These are phyloP conservation scores for Canariomyces notabilis DNA, from an alignment of 2,329 filamentous ascomycete genomes.

Conservation along the genomic window DNA sequence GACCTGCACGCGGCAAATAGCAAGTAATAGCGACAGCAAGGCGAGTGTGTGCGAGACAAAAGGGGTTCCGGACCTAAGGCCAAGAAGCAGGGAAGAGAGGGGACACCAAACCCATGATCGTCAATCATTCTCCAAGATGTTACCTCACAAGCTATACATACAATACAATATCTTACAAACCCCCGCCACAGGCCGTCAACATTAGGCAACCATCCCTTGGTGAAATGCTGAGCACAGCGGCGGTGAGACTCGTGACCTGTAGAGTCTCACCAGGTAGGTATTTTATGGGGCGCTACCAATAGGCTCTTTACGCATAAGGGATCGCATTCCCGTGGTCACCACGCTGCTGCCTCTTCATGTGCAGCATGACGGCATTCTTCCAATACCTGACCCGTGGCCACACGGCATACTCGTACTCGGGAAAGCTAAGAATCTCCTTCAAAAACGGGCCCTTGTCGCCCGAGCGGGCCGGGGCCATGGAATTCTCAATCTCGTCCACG, in stretches of 20 bases:
- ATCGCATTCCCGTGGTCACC: not conserved
- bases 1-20: not conserved
- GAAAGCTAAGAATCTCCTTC: conserved; percentile 32
- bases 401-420: conserved; percentile 33
- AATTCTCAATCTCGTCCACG: conserved; percentile 31
- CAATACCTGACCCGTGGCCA: conserved; percentile 26
- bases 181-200: too few species aligned
- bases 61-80: not conserved
- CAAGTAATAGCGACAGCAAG: too few species aligned
- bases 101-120: not conserved
- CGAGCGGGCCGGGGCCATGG: conserved; percentile 13
- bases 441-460: conserved; percentile 28
- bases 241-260: too few species aligned
- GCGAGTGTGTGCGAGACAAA: not conserved
- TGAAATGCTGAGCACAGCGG: too few species aligned
- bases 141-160: not conserved
- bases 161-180: not conserved
- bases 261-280: too few species aligned
- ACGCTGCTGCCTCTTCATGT: conserved; percentile 12
- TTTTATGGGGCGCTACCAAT: too few species aligned
- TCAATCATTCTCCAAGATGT: not conserved
- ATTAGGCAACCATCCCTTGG: too few species aligned
- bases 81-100: not conserved
- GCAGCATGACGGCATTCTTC: conserved; percentile 12
- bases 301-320: too few species aligned